These are phyloP conservation scores for Dissophora globulifera DNA, from an alignment of 192 early-diverging fungal species.

Conservation along the genomic window DNA sequence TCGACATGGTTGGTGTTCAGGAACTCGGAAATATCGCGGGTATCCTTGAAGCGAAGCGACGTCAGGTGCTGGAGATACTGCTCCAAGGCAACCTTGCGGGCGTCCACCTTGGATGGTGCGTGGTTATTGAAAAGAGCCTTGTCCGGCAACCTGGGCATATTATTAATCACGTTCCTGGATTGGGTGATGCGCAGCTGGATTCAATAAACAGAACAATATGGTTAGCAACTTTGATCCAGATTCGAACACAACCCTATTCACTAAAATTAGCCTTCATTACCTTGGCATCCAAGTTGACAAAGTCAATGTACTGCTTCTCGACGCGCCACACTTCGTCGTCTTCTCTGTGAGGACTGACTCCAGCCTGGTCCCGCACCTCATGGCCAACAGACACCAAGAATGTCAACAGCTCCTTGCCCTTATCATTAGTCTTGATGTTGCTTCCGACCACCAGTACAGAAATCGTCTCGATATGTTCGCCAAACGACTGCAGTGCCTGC, in stretches of 20 bases:
- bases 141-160: constrained; percentile 83
- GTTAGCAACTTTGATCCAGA: no score
- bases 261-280: no score
- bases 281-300: constrained; percentile 82
- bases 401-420: constrained; percentile 76
- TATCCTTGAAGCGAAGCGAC: constrained; percentile 66
- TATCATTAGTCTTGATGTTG: constrained; percentile 79
- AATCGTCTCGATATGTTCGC: constrained; percentile 31
- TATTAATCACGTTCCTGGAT: constrained; percentile 56
- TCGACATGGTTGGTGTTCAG: constrained; percentile 75
- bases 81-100: constrained; percentile 86
- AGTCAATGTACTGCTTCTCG: constrained; percentile 91
- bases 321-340: constrained; percentile 80
- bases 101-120: constrained; percentile 87
- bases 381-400: constrained; percentile 66
- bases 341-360: constrained; percentile 48
- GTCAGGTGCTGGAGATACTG: constrained; percentile 83
- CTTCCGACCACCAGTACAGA: constrained; percentile 58
- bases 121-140: constrained; percentile 84
- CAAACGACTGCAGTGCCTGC: constrained; percentile 42
- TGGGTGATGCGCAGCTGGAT: constrained; percentile 54
- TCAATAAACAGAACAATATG: neutral
- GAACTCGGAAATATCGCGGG: constrained; percentile 76
- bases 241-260: no score
- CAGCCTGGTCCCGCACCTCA: constrained; percentile 36